Evolutionary conservation across 176 grass and related monocot genomes (phyloP), one percentile per base, ranked within the genome.

Genomic region (Pontederia crassipes): DNA sequence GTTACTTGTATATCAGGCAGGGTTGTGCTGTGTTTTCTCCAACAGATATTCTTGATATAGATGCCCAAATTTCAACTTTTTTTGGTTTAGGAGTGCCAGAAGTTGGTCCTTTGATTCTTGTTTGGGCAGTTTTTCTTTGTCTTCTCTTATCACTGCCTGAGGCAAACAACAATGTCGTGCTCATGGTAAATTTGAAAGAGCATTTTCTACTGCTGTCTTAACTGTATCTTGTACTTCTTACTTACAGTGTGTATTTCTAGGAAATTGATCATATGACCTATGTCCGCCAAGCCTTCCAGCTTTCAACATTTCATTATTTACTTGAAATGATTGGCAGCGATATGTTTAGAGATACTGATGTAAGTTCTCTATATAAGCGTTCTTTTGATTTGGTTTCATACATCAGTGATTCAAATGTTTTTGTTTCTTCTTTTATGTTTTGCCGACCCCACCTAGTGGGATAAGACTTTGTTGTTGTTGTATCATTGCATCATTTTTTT

Each of bases 201-300:
- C 32, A 49, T 51, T 65, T 26, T 4, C 35, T 47, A 26, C 13
- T 53, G 15, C 1, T 40, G 12, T 62, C 45, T 56, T 16, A n/a
- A 51, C 27, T 28, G 49, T 2, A 11, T 40, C 14, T 52, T 8
- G 46, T 55, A 55, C 56, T 7, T 28, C 26, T 64, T 11, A 17
- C 12, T 60, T 47, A 59, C 24, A 12, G 24, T 56, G n/a, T 15
- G 9, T 73, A 48, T 46, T 83, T 55, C 35, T 77, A 89, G 90
- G 91, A 96, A 57, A 82, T 96, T 76, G 83, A 90, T 79, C 86
- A 96, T 87, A 69, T 72, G 46, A 77, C 68, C 10, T 96, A 90
- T 85, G 86, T 82, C 35, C 83, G 48, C 58, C 75, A 78, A 75
- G 83, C 91, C 57, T 87, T 96, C 56, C 75, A 79, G 68, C 59